Evolutionary conservation across 2,329 filamentous ascomycete genomes (phyloP).

Genomic region (Septoria petroselini): DNA sequence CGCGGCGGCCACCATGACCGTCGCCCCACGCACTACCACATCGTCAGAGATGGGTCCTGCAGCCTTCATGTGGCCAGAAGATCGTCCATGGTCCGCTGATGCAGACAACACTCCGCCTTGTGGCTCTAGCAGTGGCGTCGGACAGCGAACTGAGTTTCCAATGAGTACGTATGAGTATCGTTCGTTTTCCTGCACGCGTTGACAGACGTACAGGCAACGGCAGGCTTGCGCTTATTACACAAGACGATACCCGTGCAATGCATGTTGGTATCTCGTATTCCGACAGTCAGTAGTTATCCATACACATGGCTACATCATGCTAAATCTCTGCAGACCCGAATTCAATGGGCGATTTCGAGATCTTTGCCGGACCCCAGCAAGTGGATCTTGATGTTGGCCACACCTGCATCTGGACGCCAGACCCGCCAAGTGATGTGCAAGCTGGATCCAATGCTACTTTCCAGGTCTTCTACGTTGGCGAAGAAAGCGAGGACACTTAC

Average conservation of each 20-base stretch:
- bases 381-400: constrained; percentile 46
- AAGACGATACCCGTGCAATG: constrained; percentile 56
- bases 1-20: not conserved
- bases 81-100: constrained; percentile 55
- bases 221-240: constrained; percentile 54
- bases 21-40: not conserved
- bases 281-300: constrained; percentile 49
- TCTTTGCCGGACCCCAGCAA: constrained; percentile 34
- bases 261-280: constrained; percentile 55
- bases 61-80: constrained; percentile 57
- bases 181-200: not conserved
- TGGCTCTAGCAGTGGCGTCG: constrained; percentile 49
- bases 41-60: constrained; percentile 17
- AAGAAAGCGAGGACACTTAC: constrained; percentile 44
- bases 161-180: constrained; percentile 43
- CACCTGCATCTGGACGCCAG: constrained; percentile 46
- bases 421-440: constrained; percentile 35
- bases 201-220: constrained; percentile 47
- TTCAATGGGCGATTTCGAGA: constrained; percentile 42
- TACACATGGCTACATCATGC: not conserved
- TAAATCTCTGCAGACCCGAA: constrained; percentile 38
- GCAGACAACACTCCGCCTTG: constrained; percentile 58
- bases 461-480: constrained; percentile 46
- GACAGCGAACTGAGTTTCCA: constrained; percentile 57
- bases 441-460: constrained; percentile 47